These are phyloP conservation scores for Euryodendron excelsum DNA, from an alignment of 148 eudicot genomes.

Conservation along the genomic window DNA sequence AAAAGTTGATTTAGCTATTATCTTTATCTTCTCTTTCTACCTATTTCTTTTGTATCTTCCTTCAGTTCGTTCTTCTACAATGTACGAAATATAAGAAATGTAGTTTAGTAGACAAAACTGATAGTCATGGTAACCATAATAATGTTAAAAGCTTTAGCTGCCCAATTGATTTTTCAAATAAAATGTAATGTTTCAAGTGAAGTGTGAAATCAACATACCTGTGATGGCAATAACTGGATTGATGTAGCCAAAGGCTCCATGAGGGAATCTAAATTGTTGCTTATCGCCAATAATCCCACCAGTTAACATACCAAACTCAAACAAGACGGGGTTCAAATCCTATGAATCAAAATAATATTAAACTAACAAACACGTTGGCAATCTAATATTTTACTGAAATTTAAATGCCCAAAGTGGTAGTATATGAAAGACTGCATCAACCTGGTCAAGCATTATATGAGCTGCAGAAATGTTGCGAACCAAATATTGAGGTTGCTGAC, in stretches of 20 bases:
- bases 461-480: slow-evolving; percentile 1
- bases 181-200: no score
- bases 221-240: background rate
- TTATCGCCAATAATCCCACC: background rate
- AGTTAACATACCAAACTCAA: slow-evolving; percentile 5
- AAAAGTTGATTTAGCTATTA: no score
- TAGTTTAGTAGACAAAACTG: no score
- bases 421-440: background rate
- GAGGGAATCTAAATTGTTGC: background rate
- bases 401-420: background rate
- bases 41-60: no score
- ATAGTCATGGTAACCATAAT: no score
- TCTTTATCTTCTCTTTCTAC: no score
- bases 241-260: background rate
- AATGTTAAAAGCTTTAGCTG: no score
- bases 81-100: no score
- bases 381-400: no score
- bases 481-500: background rate
- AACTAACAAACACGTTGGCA: background rate
- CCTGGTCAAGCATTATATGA: slow-evolving; percentile 10
- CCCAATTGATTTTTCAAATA: no score
- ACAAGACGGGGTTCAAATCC: background rate
- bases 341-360: background rate
- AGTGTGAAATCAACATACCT: no score
- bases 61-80: no score